Conservation (phyloP, 805 yeast species). For the Zygosaccharomyces kombuchaensis region DNA sequence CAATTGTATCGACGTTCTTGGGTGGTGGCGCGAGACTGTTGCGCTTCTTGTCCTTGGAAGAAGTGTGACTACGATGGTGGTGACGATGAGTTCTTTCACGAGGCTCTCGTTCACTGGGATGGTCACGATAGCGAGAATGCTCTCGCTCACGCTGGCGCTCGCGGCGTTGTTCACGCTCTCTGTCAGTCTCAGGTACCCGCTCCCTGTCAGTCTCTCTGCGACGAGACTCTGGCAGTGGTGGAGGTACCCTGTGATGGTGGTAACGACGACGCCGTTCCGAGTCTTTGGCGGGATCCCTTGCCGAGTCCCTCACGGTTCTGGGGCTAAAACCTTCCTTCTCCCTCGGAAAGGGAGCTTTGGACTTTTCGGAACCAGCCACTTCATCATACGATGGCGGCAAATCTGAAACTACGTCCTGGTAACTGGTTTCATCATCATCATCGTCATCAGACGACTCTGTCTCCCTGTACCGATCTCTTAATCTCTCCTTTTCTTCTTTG, state of each 20-base stretch:
- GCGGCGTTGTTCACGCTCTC: slow-evolving; percentile 5
- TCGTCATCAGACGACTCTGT: slow-evolving; percentile 20
- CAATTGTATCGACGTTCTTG: slow-evolving; percentile 86
- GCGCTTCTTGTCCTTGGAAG: slow-evolving; percentile 27
- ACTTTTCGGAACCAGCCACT: slow-evolving; percentile 49
- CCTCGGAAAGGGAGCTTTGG: slow-evolving; percentile 46
- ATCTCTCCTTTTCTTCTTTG: slow-evolving; percentile 30
- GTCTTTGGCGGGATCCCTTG: slow-evolving; percentile 5
- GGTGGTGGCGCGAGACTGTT: slow-evolving; percentile 45
- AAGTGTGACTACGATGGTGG: slow-evolving; percentile 35
- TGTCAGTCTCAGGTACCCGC: slow-evolving; percentile 6
- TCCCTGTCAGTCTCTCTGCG: slow-evolving; percentile 14
- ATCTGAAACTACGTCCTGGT: slow-evolving; percentile 12
- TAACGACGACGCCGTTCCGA: slow-evolving; percentile 16
- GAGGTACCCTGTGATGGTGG: slow-evolving; percentile 13
- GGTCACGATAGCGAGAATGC: slow-evolving; percentile 7
- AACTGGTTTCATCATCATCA: slow-evolving; percentile 14
- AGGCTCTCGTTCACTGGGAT: slow-evolving; percentile 13
- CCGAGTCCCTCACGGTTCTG: slow-evolving; percentile 3
- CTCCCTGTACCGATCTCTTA: slow-evolving; percentile 33
- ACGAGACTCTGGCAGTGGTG: slow-evolving; percentile 9
- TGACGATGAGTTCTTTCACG: slow-evolving; percentile 21
- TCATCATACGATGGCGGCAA: slow-evolving; percentile 70
- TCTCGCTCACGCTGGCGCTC: slow-evolving; percentile 20
- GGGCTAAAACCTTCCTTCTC: slow-evolving; percentile 39